These are phyloP conservation scores for Periconia digitata DNA, from an alignment of 2,329 filamentous ascomycete genomes.

Conservation along the genomic window DNA sequence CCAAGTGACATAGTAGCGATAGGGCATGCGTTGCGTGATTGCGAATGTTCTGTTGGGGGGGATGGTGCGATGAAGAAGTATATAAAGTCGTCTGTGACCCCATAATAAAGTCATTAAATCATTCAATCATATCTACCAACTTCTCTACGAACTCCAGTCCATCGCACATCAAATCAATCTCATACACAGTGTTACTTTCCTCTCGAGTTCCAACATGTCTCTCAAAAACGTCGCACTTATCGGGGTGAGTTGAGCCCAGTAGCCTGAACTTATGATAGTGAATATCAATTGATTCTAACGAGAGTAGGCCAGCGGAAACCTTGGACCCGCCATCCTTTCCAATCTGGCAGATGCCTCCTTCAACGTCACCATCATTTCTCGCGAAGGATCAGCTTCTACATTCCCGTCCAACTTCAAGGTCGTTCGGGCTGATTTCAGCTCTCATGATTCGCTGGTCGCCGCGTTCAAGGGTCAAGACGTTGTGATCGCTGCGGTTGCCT, in stretches of 20 bases:
- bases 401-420: conserved; percentile 47
- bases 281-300: conserved; percentile 10
- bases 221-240: conserved; percentile 50
- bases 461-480: conserved; percentile 61
- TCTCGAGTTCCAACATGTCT: conserved; percentile 19
- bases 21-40: background rate
- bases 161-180: background rate
- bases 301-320: conserved; percentile 42
- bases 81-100: background rate
- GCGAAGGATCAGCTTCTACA: conserved; percentile 48
- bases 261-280: background rate
- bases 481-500: conserved; percentile 53
- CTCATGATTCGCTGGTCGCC: conserved; percentile 50
- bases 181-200: background rate
- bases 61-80: background rate
- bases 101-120: background rate
- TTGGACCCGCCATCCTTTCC: conserved; percentile 46
- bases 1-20: no score
- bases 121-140: background rate
- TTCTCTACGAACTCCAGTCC: background rate
- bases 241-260: conserved; percentile 36
- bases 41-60: background rate
- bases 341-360: conserved; percentile 51
- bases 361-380: conserved; percentile 59
- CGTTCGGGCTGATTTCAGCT: conserved; percentile 51